phyloP scores from a whole-genome alignment of 1,139 yeast genomes.

The Entelexis paramagnoliae region DNA sequence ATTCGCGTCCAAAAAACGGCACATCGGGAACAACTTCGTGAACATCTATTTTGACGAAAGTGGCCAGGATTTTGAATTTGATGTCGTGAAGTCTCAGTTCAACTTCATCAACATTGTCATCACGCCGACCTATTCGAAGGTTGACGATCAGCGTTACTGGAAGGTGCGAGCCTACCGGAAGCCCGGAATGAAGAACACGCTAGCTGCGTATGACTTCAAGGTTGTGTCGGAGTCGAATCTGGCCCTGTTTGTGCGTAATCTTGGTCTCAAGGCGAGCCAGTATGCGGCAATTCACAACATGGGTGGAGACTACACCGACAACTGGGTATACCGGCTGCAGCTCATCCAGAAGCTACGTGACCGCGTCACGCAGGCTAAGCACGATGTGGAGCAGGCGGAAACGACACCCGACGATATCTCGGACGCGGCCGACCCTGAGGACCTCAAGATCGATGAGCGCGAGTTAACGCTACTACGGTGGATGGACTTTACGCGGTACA shows the following conservation, averaged over 20 bases:
- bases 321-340: conserved; percentile 57
- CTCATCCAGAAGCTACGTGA: conserved; percentile 46
- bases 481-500: conserved; percentile 24
- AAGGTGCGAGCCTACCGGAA: conserved; percentile 52
- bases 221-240: conserved; percentile 51
- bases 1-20: conserved; percentile 59
- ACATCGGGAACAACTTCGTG: conserved; percentile 77
- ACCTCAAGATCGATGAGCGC: conserved; percentile 8
- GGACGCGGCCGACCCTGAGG: neutral
- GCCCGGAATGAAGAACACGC: conserved; percentile 63
- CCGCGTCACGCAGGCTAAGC: conserved; percentile 30
- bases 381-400: neutral
- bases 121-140: conserved; percentile 50
- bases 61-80: conserved; percentile 55
- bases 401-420: neutral
- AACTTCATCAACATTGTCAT: conserved; percentile 73
- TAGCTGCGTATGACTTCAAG: conserved; percentile 68
- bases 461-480: conserved; percentile 27
- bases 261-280: conserved; percentile 56
- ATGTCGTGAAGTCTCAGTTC: conserved; percentile 65
- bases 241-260: conserved; percentile 54
- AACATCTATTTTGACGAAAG: conserved; percentile 74
- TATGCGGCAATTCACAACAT: conserved; percentile 70
- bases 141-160: conserved; percentile 19
- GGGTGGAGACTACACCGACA: conserved; percentile 44